phyloP scores from a whole-genome alignment of 176 grass and related monocot species.

The Eleusine indica region DNA sequence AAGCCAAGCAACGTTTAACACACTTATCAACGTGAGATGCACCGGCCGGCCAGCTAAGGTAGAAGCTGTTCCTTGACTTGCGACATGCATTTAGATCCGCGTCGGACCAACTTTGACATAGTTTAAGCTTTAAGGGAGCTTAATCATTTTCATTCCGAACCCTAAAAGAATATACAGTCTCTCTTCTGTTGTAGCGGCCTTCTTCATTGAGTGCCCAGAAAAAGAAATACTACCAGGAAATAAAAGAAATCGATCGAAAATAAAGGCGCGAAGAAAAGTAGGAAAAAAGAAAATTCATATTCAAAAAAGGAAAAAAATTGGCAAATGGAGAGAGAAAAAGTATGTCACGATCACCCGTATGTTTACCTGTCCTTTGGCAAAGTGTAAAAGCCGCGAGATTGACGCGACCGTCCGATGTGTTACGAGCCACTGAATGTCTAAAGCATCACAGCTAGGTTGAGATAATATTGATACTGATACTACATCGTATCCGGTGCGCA shows the following conservation, averaged over 20 bases:
- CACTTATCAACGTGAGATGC: constrained; percentile 1
- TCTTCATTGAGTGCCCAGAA: too few relatives aligned
- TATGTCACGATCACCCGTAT: background rate
- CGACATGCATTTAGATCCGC: constrained; percentile 28
- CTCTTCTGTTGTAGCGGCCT: too few relatives aligned
- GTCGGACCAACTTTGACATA: background rate
- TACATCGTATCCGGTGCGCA: too few relatives aligned
- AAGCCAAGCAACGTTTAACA: constrained; percentile 33
- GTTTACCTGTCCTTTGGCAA: background rate
- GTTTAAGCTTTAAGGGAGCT: background rate
- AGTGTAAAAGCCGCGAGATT: background rate
- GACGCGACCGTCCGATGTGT: background rate
- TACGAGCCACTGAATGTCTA: background rate
- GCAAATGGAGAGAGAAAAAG: background rate
- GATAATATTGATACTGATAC: too few relatives aligned
- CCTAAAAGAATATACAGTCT: too few relatives aligned
- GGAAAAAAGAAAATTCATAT: too few relatives aligned
- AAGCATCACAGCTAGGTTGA: too few relatives aligned
- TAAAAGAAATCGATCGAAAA: too few relatives aligned
- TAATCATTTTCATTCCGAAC: too few relatives aligned
- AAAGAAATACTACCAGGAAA: too few relatives aligned
- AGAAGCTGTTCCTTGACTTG: constrained; percentile 37
- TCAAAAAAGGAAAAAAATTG: too few relatives aligned
- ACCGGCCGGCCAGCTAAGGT: background rate
- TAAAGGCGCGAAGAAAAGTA: too few relatives aligned